These are phyloP conservation scores for Aegilops speltoides DNA, from an alignment of 176 grass and related monocot genomes.

Conservation along the genomic window DNA sequence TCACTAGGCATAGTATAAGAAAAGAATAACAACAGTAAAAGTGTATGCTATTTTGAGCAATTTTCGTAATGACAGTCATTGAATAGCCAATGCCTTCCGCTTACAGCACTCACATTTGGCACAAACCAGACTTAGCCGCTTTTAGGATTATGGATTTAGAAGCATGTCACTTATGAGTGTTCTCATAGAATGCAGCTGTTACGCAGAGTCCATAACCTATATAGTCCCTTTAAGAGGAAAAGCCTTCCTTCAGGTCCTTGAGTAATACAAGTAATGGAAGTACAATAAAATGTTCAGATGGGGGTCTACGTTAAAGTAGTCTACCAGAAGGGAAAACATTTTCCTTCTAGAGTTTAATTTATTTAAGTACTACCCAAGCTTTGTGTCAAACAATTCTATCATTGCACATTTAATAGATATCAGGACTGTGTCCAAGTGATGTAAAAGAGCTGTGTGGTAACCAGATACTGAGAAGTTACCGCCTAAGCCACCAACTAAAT, in stretches of 20 bases:
- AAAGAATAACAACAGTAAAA: background rate
- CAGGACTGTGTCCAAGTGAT: background rate
- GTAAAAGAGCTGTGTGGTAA: background rate
- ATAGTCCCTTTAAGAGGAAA: background rate
- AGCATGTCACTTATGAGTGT: background rate
- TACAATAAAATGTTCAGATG: background rate
- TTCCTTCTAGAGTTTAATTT: background rate
- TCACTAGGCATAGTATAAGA: background rate
- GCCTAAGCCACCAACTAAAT: slow-evolving; percentile 29
- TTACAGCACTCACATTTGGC: no score
- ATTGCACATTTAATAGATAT: background rate
- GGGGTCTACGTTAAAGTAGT: background rate
- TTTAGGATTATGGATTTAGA: background rate
- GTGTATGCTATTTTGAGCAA: background rate
- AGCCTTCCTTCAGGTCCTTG: background rate
- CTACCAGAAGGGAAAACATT: background rate
- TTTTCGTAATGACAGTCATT: background rate
- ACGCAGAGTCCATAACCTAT: background rate
- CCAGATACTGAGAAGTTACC: slow-evolving; percentile 27
- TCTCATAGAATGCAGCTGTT: background rate
- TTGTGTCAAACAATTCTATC: background rate
- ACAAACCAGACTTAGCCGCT: background rate
- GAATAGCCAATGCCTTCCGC: background rate
- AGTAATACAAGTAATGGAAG: background rate
- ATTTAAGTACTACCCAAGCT: background rate